phyloP scores from a whole-genome alignment of 306 rosid genomes.

The Trifolium subterraneum region DNA sequence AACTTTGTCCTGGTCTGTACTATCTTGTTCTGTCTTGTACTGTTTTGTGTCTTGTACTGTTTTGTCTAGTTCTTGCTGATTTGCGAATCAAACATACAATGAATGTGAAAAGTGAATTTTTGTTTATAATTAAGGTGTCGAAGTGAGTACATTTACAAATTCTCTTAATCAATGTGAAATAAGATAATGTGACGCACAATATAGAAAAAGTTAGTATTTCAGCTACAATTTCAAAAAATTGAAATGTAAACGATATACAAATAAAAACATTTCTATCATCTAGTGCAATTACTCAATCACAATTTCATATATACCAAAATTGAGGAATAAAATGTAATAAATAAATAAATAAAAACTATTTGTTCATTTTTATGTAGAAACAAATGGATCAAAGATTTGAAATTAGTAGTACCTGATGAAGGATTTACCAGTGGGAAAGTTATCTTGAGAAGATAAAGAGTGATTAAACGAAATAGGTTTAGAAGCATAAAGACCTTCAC shows the following conservation, averaged over 20 bases:
- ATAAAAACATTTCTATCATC: neutral
- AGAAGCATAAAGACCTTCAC: constrained; percentile 81
- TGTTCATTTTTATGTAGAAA: neutral
- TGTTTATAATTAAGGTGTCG: no score
- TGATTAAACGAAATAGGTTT: constrained; percentile 38
- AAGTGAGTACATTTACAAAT: no score
- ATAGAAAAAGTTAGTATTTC: neutral
- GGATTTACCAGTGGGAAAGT: constrained; percentile 65
- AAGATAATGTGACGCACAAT: neutral
- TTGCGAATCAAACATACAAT: no score
- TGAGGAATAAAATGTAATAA: neutral
- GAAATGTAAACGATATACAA: constrained; percentile 7
- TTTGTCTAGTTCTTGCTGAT: no score
- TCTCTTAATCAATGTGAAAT: neutral
- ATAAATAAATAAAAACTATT: neutral
- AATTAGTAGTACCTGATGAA: constrained; percentile 61
- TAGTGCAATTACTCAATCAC: constrained; percentile 14
- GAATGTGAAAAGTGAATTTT: no score
- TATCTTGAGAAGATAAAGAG: constrained; percentile 51
- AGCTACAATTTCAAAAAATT: constrained; percentile 18
- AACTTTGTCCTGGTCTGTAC: no score
- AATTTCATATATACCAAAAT: constrained; percentile 27
- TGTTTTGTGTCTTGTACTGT: no score
- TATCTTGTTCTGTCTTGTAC: no score
- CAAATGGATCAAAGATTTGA: neutral